Evolutionary conservation across 306 rosid species (phyloP).

Genomic region (Oxytropis ochrocephala): DNA sequence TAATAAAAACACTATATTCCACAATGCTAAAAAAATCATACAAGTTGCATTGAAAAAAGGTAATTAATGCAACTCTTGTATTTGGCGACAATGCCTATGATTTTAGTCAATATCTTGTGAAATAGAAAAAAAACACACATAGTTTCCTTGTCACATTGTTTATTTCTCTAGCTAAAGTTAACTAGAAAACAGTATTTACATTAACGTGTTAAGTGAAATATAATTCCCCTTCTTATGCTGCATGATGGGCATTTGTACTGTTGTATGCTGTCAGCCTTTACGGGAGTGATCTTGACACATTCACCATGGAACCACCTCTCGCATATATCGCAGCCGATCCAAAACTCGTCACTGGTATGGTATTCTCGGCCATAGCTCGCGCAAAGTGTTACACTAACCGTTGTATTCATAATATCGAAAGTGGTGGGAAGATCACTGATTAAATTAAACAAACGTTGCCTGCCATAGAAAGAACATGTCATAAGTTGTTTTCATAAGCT

Average conservation of each 20-base stretch:
- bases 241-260: conserved; percentile 90
- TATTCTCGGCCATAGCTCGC: conserved; percentile 87
- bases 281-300: conserved; percentile 88
- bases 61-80: too few relatives aligned
- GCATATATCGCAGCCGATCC: conserved; percentile 85
- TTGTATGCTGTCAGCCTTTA: conserved; percentile 87
- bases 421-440: conserved; percentile 95
- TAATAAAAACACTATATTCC: too few relatives aligned
- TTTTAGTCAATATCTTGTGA: not conserved
- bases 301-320: conserved; percentile 94
- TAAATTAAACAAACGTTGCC: conserved; percentile 93
- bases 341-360: conserved; percentile 77
- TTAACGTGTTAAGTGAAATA: too few relatives aligned
- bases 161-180: not conserved
- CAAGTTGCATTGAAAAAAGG: too few relatives aligned
- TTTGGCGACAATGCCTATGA: conserved; percentile 22
- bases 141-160: conserved; percentile 7
- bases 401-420: conserved; percentile 88
- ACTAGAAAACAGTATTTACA: not conserved
- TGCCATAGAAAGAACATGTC: too few relatives aligned
- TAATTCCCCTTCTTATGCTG: conserved; percentile 43
- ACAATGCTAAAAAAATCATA: too few relatives aligned
- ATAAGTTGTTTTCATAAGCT: too few relatives aligned
- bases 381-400: conserved; percentile 80
- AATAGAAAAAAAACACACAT: not conserved